Percentiles rank a stretch among this genome's conserved stretches.
Conservation (phyloP, 352 stramenopile species). For the Phytophthora fragariaefolia region DNA sequence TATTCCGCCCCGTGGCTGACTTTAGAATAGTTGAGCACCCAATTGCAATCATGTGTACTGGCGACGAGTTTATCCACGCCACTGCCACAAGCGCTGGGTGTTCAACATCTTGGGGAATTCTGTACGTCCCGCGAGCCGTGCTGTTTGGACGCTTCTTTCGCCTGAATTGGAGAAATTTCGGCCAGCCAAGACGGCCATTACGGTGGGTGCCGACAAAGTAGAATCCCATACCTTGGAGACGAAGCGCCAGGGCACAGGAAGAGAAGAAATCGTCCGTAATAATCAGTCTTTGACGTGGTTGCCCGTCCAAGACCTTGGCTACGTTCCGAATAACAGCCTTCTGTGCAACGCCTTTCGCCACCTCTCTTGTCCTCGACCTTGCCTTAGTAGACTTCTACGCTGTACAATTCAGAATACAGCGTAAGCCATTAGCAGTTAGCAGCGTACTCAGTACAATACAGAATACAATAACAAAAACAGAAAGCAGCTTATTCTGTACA, state of each 20-base stretch:
- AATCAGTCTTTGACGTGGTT: not conserved
- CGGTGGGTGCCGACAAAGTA: not conserved
- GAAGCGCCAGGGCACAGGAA: not conserved
- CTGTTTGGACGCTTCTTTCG: not conserved
- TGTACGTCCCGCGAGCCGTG: not conserved
- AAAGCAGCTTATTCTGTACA: too few relatives aligned
- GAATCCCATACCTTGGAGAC: not conserved
- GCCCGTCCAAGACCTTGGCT: not conserved
- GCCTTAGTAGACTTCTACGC: slow-evolving; percentile 15
- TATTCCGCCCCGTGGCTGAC: not conserved
- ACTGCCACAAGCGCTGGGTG: not conserved
- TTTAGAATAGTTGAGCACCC: not conserved
- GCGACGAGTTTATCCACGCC: not conserved
- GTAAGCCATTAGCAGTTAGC: slow-evolving; percentile 2
- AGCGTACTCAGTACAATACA: not conserved
- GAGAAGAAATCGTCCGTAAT: not conserved
- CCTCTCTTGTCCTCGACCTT: slow-evolving; percentile 1
- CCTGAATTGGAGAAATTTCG: not conserved
- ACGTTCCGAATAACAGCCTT: not conserved
- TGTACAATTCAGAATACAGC: slow-evolving; percentile 19
- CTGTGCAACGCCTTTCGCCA: not conserved
- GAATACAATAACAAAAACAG: slow-evolving; percentile 9
- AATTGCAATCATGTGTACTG: not conserved
- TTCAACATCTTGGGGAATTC: not conserved
- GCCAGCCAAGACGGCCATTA: not conserved